Evolutionary conservation across 1,284 basidiomycete species (phyloP).

Genomic region (Flammula alnicola): DNA sequence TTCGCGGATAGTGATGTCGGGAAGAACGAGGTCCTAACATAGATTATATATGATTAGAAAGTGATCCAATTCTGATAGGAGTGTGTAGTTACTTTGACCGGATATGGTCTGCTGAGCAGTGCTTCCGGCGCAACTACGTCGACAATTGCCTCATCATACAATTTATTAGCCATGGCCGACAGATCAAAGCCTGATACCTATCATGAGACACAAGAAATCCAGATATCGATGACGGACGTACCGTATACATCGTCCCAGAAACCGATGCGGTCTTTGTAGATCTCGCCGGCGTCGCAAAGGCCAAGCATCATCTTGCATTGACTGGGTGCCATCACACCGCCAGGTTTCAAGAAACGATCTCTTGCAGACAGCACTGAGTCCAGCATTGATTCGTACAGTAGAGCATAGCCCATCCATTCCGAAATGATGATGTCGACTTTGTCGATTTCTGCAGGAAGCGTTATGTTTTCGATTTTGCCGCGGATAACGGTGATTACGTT

Average conservation of each 20-base stretch:
- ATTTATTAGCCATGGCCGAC: slow-evolving; percentile 71
- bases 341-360: slow-evolving; percentile 80
- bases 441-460: slow-evolving; percentile 66
- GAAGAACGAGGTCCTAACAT: slow-evolving; percentile 77
- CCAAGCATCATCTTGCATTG: slow-evolving; percentile 88
- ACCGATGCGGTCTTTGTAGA: slow-evolving; percentile 79
- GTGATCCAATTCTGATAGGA: neutral
- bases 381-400: slow-evolving; percentile 96
- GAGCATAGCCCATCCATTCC: slow-evolving; percentile 98
- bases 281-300: slow-evolving; percentile 76
- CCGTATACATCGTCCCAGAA: slow-evolving; percentile 96
- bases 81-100: slow-evolving; percentile 61
- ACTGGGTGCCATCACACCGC: slow-evolving; percentile 90
- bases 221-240: slow-evolving; percentile 31
- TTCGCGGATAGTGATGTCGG: slow-evolving; percentile 65
- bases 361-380: slow-evolving; percentile 91
- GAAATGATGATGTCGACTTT: slow-evolving; percentile 94
- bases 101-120: slow-evolving; percentile 68
- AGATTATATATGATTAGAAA: neutral
- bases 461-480: slow-evolving; percentile 89
- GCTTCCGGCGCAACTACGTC: slow-evolving; percentile 78
- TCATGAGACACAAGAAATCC: neutral
- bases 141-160: slow-evolving; percentile 81
- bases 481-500: slow-evolving; percentile 81
- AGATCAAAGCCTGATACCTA: slow-evolving; percentile 77